phyloP scores from a whole-genome alignment of 192 early-diverging fungal species.

The Coemansia sp. region DNA sequence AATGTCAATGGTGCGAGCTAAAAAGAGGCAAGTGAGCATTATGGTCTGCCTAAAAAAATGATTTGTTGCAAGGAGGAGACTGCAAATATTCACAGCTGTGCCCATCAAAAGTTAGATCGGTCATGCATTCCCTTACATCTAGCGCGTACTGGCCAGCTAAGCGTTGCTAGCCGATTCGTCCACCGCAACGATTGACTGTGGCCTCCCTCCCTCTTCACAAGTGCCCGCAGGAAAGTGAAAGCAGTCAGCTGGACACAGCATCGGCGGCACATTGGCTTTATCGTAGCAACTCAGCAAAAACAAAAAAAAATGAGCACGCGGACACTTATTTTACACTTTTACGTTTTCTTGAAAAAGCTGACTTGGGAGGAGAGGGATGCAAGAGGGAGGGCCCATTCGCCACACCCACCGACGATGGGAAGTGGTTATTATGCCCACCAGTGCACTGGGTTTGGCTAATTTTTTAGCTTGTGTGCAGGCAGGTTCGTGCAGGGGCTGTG shows the following conservation, averaged over 20 bases:
- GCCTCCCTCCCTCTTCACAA: neutral
- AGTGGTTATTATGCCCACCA: neutral
- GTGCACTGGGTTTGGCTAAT: too few relatives aligned
- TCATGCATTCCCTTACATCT: neutral
- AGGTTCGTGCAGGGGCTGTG: neutral
- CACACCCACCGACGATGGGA: neutral
- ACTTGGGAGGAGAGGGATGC: neutral
- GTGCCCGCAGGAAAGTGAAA: neutral
- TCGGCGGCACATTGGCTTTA: conserved; percentile 1
- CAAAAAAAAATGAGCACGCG: neutral
- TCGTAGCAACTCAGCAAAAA: neutral
- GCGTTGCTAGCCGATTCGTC: neutral
- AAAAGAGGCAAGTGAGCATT: neutral
- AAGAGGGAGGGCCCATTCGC: neutral
- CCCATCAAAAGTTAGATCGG: neutral
- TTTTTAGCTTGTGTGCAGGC: neutral
- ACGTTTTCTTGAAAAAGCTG: neutral
- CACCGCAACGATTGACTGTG: neutral
- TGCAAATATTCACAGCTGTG: neutral
- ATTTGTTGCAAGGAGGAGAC: neutral
- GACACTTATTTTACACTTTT: neutral
- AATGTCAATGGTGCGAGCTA: neutral
- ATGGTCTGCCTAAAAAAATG: neutral
- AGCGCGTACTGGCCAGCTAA: neutral
- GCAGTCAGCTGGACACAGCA: neutral